phyloP scores from a whole-genome alignment of 371 early-diverging fungal species.

The Zancudomyces culisetae region DNA sequence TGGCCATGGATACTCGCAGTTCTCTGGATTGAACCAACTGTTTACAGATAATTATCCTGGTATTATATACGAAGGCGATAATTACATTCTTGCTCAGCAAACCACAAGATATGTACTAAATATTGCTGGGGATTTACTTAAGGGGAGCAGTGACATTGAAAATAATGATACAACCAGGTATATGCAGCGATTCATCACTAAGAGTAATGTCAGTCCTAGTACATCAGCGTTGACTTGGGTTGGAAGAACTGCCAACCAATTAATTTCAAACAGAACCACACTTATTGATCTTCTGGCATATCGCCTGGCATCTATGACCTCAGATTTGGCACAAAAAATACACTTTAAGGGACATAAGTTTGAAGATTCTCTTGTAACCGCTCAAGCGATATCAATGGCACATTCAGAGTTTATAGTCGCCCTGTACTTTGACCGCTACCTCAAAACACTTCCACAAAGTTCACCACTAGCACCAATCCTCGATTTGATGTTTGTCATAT shows the following conservation, averaged over 20 bases:
- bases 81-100: constrained; percentile 55
- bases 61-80: constrained; percentile 68
- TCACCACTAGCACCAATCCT: constrained; percentile 22
- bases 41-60: constrained; percentile 42
- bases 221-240: background rate
- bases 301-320: constrained; percentile 27
- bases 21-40: constrained; percentile 54
- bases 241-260: background rate
- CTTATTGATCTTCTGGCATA: constrained; percentile 42
- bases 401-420: constrained; percentile 40
- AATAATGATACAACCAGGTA: background rate
- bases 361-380: constrained; percentile 46
- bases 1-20: constrained; percentile 64
- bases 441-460: constrained; percentile 17
- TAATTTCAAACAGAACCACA: constrained; percentile 24
- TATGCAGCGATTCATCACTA: background rate
- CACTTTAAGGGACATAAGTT: constrained; percentile 31
- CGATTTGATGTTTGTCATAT: constrained; percentile 30
- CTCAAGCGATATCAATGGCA: constrained; percentile 38
- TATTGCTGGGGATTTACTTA: constrained; percentile 18
- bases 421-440: constrained; percentile 33
- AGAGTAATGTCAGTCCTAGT: background rate
- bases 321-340: constrained; percentile 30
- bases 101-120: constrained; percentile 46
- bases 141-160: background rate